Evolutionary conservation across 371 early-diverging fungal species (phyloP).

Genomic region (Quaeritorhiza haematococci): DNA sequence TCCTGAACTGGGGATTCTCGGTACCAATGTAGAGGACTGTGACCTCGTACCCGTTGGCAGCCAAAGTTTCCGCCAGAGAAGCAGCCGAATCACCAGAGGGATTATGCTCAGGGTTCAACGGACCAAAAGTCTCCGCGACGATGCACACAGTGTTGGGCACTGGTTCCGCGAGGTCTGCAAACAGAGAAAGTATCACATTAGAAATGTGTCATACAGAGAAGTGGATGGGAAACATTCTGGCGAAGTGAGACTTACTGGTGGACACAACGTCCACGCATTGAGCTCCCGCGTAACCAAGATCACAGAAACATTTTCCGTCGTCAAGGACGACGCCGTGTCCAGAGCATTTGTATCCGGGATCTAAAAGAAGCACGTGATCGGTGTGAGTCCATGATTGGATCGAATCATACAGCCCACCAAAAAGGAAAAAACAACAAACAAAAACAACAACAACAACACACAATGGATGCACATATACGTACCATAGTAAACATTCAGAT

Average conservation of each 20-base stretch:
- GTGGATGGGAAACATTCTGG: neutral
- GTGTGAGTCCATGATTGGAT: no score
- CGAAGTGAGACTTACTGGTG: neutral
- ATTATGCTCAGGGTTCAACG: constrained; percentile 5
- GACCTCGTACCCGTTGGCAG: constrained; percentile 13
- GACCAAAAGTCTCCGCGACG: constrained; percentile 20
- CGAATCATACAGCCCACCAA: neutral
- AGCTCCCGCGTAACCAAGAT: constrained; percentile 17
- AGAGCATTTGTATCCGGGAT: constrained; percentile 11
- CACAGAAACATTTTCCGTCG: constrained; percentile 20
- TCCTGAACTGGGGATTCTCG: constrained; percentile 11
- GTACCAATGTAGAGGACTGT: constrained; percentile 22
- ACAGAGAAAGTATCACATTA: constrained; percentile 12
- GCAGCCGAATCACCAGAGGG: constrained; percentile 7
- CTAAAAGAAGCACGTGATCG: no score
- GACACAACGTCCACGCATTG: constrained; percentile 12
- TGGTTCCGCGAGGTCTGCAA: neutral
- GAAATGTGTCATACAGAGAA: neutral
- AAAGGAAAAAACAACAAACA: neutral
- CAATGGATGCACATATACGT: no score
- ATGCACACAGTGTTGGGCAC: neutral
- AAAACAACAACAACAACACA: neutral
- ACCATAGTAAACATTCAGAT: no score
- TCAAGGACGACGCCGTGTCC: constrained; percentile 19
- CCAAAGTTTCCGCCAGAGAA: constrained; percentile 12